These are phyloP conservation scores for Kazachstania viticola DNA, from an alignment of 805 yeast genomes.

Conservation along the genomic window DNA sequence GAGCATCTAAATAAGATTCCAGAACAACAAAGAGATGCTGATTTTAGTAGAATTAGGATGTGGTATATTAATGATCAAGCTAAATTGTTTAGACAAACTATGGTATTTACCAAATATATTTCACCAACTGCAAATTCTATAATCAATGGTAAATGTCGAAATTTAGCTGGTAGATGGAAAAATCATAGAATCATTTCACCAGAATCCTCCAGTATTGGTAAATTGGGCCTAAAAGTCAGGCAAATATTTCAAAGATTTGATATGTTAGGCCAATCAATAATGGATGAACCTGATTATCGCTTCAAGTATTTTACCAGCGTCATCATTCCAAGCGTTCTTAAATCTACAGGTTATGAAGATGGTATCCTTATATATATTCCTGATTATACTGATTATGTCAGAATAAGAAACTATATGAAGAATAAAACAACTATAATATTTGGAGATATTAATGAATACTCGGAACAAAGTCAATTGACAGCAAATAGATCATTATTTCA, in stretches of 20 bases:
- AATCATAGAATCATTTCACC: constrained; percentile 38
- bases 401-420: constrained; percentile 53
- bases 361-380: constrained; percentile 80
- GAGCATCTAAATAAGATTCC: constrained; percentile 70
- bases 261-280: constrained; percentile 33
- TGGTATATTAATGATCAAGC: constrained; percentile 86
- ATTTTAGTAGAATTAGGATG: constrained; percentile 83
- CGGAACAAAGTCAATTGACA: constrained; percentile 57
- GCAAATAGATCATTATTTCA: constrained; percentile 61
- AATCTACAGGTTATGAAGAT: constrained; percentile 47
- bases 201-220: constrained; percentile 44
- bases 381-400: constrained; percentile 72
- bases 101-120: constrained; percentile 60
- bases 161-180: constrained; percentile 50
- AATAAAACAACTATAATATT: constrained; percentile 52
- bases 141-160: constrained; percentile 36
- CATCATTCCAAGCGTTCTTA: constrained; percentile 55
- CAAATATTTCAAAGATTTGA: constrained; percentile 68
- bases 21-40: constrained; percentile 67
- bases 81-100: constrained; percentile 58
- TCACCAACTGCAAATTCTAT: constrained; percentile 76
- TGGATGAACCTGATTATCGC: constrained; percentile 69
- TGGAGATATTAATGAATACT: constrained; percentile 74
- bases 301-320: constrained; percentile 70
- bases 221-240: constrained; percentile 53